Base-by-base conservation (phyloP, 805 yeast species). In the Nakazawaea wickerhamii region DNA sequence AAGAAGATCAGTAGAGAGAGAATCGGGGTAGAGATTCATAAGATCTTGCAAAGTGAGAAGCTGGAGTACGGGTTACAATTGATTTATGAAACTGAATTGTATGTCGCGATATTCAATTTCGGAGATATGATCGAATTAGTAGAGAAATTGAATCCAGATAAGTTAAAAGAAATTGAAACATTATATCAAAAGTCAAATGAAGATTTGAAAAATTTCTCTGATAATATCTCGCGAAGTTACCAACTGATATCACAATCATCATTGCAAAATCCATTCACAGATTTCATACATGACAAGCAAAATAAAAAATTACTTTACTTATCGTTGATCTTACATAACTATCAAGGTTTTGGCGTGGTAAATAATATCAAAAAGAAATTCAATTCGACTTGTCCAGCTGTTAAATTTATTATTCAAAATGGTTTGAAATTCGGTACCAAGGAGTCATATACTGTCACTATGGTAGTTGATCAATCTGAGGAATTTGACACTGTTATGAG, bases 1-100 rank as follows among this genome's bases (percentile, higher is more conserved):
- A 69, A 73, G 22, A 93, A 93, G 54, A 89, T 93, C 38, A 85
- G 95, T 44, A 71, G 93, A 41, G 99, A 93, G 59, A 71, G 99
- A 49, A 79, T 93, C 14, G 97, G 96, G 3, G 79, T 77, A 5
- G 99, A 93, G 55, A 60, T 90, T 38, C 80, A 73, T 35, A 93
- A 93, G 59, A 83, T 83, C 30, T 64, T 91, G n/a, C 60, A 61
- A n/a, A 77, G 89, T 5, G 55, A 64, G 6, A 70, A 81, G 51
- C 85, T 90, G 0, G 59, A 69, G 0, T 70, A 75, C 47, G 96
- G 93, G 0, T 60, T 89, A 44, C 59, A 68, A 18, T 58, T 84
- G 46, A 67, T 90, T 30, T 71, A 71, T 37, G 64, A 70, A 30
- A 76, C 79, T 11, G 68, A 69, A 1, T 65, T 89, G 30, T 75